A percentile compares a stretch with the other conserved stretches of the same genome.
phyloP scores from a whole-genome alignment of 2,329 filamentous ascomycete species.

The Emericellopsis atlantica region DNA sequence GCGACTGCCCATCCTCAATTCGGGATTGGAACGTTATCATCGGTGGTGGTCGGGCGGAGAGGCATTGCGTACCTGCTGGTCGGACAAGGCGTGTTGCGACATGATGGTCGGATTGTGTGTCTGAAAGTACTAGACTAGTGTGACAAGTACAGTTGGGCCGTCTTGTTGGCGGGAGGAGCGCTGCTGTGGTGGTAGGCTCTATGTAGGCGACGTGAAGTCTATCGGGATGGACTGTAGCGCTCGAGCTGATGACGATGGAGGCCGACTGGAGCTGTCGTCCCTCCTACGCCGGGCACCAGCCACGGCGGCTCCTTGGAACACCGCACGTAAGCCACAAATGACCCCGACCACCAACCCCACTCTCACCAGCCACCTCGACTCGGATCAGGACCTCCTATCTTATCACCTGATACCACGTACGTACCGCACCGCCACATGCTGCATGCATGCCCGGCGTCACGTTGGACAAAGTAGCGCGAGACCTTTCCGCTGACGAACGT shows the following conservation, averaged over 20 bases:
- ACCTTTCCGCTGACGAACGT: too few relatives aligned
- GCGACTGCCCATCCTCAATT: conserved; percentile 1
- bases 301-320: neutral
- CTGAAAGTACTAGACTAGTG: neutral
- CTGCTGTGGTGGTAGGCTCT: neutral
- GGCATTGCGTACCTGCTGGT: conserved; percentile 66
- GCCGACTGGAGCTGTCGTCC: neutral
- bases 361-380: neutral
- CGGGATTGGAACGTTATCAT: neutral
- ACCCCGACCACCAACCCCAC: neutral
- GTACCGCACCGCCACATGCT: too few relatives aligned
- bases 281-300: neutral
- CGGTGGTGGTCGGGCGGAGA: neutral
- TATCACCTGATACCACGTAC: neutral
- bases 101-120: conserved; percentile 42
- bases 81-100: conserved; percentile 94
- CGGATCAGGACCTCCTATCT: neutral
- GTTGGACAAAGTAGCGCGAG: too few relatives aligned
- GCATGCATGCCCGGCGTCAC: too few relatives aligned
- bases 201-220: neutral
- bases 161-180: neutral
- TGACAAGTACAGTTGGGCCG: neutral
- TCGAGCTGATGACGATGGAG: conserved; percentile 4
- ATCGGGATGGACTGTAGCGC: neutral
- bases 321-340: neutral